Conservation (phyloP, 768 basidiomycete genomes). For the Boletus edulis region DNA sequence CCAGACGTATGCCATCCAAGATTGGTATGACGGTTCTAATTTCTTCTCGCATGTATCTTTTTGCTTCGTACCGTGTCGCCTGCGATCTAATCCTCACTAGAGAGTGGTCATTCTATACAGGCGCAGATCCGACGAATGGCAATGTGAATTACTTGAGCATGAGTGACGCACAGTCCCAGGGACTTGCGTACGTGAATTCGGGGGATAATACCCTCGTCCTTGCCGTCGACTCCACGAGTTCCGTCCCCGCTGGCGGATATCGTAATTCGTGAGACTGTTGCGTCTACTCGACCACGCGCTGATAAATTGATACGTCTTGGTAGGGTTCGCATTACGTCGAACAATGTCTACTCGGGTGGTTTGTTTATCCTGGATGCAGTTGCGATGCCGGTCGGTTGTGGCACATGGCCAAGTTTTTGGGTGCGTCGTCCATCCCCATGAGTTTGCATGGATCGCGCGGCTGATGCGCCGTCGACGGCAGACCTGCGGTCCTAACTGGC, state of each 20-base stretch:
- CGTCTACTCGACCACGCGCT: not conserved
- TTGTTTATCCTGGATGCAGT: slow-evolving; percentile 72
- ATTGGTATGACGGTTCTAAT: slow-evolving; percentile 40
- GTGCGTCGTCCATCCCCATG: slow-evolving; percentile 17
- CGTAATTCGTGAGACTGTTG: slow-evolving; percentile 47
- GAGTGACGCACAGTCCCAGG: slow-evolving; percentile 44
- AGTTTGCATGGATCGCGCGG: not conserved
- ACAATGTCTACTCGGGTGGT: slow-evolving; percentile 56
- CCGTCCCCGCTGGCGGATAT: slow-evolving; percentile 45
- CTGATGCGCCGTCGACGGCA: slow-evolving; percentile 7
- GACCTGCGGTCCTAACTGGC: slow-evolving; percentile 55
- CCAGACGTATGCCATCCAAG: slow-evolving; percentile 31
- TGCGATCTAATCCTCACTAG: slow-evolving; percentile 33
- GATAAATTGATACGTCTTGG: not conserved
- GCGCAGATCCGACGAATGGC: slow-evolving; percentile 67
- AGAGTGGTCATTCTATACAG: slow-evolving; percentile 61
- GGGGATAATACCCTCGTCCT: slow-evolving; percentile 50
- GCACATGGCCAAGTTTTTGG: slow-evolving; percentile 60
- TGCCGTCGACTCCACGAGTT: slow-evolving; percentile 55
- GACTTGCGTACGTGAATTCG: slow-evolving; percentile 56
- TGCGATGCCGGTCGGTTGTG: slow-evolving; percentile 69
- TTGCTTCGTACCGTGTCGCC: not conserved
- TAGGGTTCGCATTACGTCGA: slow-evolving; percentile 66
- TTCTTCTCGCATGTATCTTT: slow-evolving; percentile 52
- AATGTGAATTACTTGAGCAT: slow-evolving; percentile 56